Evolutionary conservation across 2,329 filamentous ascomycete genomes (phyloP).

Genomic region (Claviceps purpurea): DNA sequence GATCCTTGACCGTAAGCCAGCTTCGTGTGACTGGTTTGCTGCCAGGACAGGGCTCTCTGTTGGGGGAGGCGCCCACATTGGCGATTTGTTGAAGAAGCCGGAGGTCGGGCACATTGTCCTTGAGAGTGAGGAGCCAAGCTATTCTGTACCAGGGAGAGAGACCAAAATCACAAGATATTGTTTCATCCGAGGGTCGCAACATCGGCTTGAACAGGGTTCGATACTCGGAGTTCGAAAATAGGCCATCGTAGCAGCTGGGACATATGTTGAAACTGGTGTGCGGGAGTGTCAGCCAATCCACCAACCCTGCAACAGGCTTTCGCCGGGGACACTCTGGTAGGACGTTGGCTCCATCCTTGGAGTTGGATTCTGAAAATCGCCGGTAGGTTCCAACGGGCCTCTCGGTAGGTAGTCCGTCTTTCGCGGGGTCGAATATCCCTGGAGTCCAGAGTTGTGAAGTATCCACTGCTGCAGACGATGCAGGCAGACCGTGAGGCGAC

Average conservation of each 20-base stretch:
- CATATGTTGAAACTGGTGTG: slow-evolving; percentile 68
- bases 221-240: slow-evolving; percentile 58
- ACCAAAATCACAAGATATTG: slow-evolving; percentile 66
- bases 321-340: slow-evolving; percentile 60
- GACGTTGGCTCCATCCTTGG: slow-evolving; percentile 12
- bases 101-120: slow-evolving; percentile 52
- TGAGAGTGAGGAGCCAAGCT: slow-evolving; percentile 68
- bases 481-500: background rate
- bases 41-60: slow-evolving; percentile 43
- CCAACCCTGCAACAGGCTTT: slow-evolving; percentile 44
- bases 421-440: slow-evolving; percentile 28
- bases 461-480: slow-evolving; percentile 3
- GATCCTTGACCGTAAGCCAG: slow-evolving; percentile 68
- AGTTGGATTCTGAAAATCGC: slow-evolving; percentile 35
- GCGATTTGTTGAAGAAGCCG: slow-evolving; percentile 58
- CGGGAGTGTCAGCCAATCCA: slow-evolving; percentile 72
- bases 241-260: slow-evolving; percentile 59
- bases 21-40: slow-evolving; percentile 39
- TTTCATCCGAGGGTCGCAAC: slow-evolving; percentile 41
- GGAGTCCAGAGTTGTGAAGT: slow-evolving; percentile 30
- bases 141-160: slow-evolving; percentile 67
- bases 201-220: slow-evolving; percentile 47
- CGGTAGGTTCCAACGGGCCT: slow-evolving; percentile 33
- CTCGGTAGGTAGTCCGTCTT: slow-evolving; percentile 21
- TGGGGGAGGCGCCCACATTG: slow-evolving; percentile 37